Percentiles rank a stretch among this genome's conserved stretches.
phyloP scores from a whole-genome alignment of 345 rosid species.

The Kernera saxatilis region DNA sequence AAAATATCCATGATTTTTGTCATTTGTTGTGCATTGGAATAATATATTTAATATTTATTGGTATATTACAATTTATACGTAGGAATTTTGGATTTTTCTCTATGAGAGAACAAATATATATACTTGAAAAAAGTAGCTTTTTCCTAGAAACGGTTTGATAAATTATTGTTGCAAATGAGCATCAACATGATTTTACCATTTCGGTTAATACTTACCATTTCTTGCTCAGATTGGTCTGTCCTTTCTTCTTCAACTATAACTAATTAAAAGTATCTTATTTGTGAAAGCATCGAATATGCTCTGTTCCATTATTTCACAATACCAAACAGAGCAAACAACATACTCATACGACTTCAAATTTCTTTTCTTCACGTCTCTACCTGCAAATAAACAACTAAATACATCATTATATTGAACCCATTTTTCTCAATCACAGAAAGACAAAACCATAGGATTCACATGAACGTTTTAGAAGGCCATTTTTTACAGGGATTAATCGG shows the following conservation, averaged over 20 bases:
- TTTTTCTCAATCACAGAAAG: background rate
- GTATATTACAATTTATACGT: background rate
- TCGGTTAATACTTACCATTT: conserved; percentile 2
- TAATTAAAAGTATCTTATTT: conserved; percentile 7
- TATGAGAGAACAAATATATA: background rate
- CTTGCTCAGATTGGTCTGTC: background rate
- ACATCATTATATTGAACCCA: background rate
- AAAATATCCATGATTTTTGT: background rate
- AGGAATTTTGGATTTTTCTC: background rate
- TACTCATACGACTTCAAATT: conserved; percentile 11
- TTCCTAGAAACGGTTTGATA: background rate
- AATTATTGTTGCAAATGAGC: conserved; percentile 3
- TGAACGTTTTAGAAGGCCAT: background rate
- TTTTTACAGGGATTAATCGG: background rate
- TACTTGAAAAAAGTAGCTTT: background rate
- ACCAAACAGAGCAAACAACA: conserved; percentile 28
- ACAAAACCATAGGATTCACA: background rate
- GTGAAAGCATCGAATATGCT: conserved; percentile 31
- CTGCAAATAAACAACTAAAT: conserved; percentile 14
- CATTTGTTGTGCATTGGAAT: background rate
- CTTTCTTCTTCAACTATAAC: conserved; percentile 6
- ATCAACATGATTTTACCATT: conserved; percentile 10
- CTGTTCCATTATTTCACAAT: conserved; percentile 26
- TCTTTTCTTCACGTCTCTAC: conserved; percentile 28
- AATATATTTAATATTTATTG: background rate